phyloP scores from a whole-genome alignment of 106 monocot genomes.

The Dendrobium nobile region DNA sequence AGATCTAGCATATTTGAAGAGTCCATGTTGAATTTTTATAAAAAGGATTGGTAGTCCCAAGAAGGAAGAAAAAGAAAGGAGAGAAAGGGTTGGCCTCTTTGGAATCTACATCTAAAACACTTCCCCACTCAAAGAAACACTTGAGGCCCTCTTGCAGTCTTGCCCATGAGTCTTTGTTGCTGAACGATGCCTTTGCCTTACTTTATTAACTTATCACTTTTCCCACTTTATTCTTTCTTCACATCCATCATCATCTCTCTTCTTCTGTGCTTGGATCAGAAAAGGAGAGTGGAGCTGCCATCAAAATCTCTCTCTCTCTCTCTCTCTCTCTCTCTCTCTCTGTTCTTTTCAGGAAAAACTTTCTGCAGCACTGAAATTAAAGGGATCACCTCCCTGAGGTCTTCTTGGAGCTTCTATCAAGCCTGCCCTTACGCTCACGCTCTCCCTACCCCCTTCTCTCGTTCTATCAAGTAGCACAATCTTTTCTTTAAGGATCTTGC shows the following conservation, averaged over 20 bases:
- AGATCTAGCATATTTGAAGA: constrained; percentile 15
- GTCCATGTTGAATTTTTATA: constrained; percentile 15
- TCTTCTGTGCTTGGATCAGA: not conserved
- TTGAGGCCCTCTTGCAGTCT: not conserved
- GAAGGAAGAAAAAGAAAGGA: constrained; percentile 8
- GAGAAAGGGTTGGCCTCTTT: not conserved
- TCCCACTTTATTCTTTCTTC: constrained; percentile 11
- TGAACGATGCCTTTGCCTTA: not conserved
- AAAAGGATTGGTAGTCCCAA: constrained; percentile 18
- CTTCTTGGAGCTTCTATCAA: not conserved
- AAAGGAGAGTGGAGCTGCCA: no score
- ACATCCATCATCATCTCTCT: not conserved
- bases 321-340: constrained; percentile 3
- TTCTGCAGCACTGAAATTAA: constrained; percentile 19
- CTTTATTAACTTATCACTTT: constrained; percentile 4
- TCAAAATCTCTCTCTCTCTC: constrained; percentile 5
- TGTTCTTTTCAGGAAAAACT: constrained; percentile 13
- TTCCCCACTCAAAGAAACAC: constrained; percentile 1
- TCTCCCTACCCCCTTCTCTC: not conserved
- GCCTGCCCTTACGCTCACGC: not conserved
- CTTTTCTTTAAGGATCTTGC: not conserved
- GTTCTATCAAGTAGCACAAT: not conserved
- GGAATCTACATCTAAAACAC: constrained; percentile 11
- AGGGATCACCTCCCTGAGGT: constrained; percentile 5
- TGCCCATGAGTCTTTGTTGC: not conserved